These are phyloP conservation scores for Trypethelium eluteriae DNA, from an alignment of 495 filamentous ascomycete species.

Conservation along the genomic window DNA sequence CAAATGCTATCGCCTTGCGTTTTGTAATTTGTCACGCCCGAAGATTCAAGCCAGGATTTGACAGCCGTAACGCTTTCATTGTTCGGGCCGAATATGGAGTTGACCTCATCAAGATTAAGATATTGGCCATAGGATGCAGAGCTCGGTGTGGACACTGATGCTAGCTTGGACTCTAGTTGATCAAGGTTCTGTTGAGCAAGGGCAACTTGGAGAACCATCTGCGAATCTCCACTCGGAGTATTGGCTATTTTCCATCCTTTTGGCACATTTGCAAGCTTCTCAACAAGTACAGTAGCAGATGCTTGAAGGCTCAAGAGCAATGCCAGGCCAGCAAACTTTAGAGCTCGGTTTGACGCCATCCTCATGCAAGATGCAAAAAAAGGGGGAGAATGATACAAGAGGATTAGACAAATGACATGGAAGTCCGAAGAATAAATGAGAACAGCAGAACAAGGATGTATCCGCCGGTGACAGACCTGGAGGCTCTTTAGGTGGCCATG, in stretches of 20 bases:
- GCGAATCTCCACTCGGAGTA: conserved; percentile 14
- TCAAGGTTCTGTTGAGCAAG: conserved; percentile 44
- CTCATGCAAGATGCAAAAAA: background rate
- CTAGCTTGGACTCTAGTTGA: conserved; percentile 48
- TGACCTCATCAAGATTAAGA: conserved; percentile 46
- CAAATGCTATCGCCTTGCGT: conserved; percentile 41
- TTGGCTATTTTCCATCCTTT: conserved; percentile 41
- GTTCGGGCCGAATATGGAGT: conserved; percentile 46
- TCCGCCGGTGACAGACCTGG: background rate
- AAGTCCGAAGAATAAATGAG: background rate
- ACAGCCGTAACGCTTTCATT: conserved; percentile 31
- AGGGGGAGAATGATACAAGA: background rate
- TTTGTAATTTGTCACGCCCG: conserved; percentile 43
- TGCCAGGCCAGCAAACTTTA: background rate
- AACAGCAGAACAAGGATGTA: background rate
- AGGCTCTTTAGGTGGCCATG: background rate
- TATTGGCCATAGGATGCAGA: conserved; percentile 50
- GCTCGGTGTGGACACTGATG: conserved; percentile 51
- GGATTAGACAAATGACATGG: background rate
- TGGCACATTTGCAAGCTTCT: conserved; percentile 24
- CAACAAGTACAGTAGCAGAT: background rate
- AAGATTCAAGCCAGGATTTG: conserved; percentile 44
- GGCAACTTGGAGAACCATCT: conserved; percentile 34
- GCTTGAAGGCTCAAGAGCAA: background rate
- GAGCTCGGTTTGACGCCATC: background rate